Evolutionary conservation across 192 early-diverging fungal genomes (phyloP).

Genomic region (Coemansia sp.): DNA sequence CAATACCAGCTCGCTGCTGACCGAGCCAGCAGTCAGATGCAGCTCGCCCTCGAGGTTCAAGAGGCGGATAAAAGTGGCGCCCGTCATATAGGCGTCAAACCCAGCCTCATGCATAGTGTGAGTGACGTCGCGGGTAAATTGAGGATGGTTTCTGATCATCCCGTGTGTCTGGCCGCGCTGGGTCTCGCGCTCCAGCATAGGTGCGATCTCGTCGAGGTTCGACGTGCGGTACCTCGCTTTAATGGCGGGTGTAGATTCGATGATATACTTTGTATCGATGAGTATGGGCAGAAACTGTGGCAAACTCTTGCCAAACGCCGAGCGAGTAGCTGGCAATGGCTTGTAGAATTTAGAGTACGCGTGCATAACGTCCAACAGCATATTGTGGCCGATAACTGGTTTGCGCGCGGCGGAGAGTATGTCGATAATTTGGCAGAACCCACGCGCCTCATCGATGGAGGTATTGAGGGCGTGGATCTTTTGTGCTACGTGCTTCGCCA

Average conservation of each 20-base stretch:
- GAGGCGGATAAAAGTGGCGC: slow-evolving; percentile 73
- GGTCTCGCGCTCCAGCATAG: slow-evolving; percentile 25
- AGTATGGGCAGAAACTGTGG: slow-evolving; percentile 55
- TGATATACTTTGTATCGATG: slow-evolving; percentile 52
- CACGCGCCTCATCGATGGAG: slow-evolving; percentile 56
- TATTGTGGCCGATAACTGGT: slow-evolving; percentile 88
- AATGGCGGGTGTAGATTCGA: slow-evolving; percentile 43
- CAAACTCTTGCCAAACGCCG: slow-evolving; percentile 65
- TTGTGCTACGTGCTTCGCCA: slow-evolving; percentile 15
- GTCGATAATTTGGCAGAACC: slow-evolving; percentile 82
- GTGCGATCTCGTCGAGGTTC: slow-evolving; percentile 43
- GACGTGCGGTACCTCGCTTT: slow-evolving; percentile 36
- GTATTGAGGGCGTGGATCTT: slow-evolving; percentile 33
- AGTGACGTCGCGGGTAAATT: slow-evolving; percentile 52
- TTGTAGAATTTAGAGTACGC: slow-evolving; percentile 72
- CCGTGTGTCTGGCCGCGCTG: not conserved
- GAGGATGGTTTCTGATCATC: slow-evolving; percentile 50
- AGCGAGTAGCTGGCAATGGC: slow-evolving; percentile 63
- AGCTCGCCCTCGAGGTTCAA: slow-evolving; percentile 42
- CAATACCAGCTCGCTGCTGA: slow-evolving; percentile 32
- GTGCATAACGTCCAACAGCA: slow-evolving; percentile 83
- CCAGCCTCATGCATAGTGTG: slow-evolving; percentile 83
- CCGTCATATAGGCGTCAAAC: slow-evolving; percentile 90
- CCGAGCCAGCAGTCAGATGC: slow-evolving; percentile 6
- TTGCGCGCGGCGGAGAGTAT: slow-evolving; percentile 64